phyloP scores from a whole-genome alignment of 1,284 basidiomycete genomes.

The Afroboletus lepidellus region DNA sequence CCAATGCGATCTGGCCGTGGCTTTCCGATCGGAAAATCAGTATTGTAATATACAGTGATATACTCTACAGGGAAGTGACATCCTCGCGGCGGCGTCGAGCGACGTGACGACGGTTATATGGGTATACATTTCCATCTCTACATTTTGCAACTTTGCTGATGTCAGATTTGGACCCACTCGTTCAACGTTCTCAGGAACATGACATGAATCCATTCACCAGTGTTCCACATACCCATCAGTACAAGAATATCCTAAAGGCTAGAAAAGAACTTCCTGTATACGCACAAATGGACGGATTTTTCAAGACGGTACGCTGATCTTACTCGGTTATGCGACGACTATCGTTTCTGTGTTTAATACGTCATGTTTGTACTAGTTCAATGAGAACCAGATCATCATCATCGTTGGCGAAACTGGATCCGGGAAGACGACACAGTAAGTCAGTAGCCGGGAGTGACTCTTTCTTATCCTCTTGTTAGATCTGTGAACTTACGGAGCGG shows the following conservation, averaged over 20 bases:
- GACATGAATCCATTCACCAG: constrained; percentile 90
- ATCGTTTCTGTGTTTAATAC: constrained; percentile 39
- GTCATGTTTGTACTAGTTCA: constrained; percentile 59
- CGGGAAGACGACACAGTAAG: constrained; percentile 96
- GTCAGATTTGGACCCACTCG: neutral
- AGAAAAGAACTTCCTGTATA: constrained; percentile 92
- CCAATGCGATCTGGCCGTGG: no score
- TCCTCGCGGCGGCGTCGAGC: no score
- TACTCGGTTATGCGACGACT: constrained; percentile 3
- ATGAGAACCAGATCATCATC: constrained; percentile 81
- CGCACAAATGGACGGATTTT: constrained; percentile 91
- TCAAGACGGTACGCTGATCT: constrained; percentile 64
- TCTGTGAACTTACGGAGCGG: constrained; percentile 22
- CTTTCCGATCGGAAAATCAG: no score
- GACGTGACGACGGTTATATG: no score
- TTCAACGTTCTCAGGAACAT: constrained; percentile 57
- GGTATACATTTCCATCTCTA: no score
- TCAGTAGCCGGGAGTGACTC: constrained; percentile 22
- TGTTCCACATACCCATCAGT: constrained; percentile 71
- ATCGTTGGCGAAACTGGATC: constrained; percentile 99
- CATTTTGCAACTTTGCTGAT: no score
- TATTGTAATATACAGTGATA: no score
- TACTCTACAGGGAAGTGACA: no score
- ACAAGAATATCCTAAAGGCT: constrained; percentile 83
- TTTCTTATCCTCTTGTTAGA: constrained; percentile 21